Base-by-base conservation (phyloP, 306 rosid species). In the Cucumis hystrix region DNA sequence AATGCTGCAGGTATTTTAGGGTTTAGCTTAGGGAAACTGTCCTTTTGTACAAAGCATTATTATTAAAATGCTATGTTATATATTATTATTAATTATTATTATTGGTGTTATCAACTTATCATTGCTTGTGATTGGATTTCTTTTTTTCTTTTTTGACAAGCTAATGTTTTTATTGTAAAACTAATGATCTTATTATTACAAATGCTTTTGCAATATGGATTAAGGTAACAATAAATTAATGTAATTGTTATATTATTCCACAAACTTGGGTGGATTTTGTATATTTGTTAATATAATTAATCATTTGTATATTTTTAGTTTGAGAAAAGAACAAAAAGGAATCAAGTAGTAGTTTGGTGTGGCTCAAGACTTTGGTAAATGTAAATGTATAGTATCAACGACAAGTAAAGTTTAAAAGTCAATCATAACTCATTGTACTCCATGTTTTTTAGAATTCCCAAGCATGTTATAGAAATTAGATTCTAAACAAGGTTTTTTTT, bases 1-100 rank as follows among this genome's bases (percentile, higher is more conserved):
- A 91, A 85, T 87, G 87, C 86, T 89, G 95, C 96, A 91, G 83
- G 49, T 77, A 80, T 87, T 88, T 87, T 79, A 84, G 92, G 89
- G 83, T 70, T 85, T 45, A 57, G 54, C 54, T 47, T 13, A 47
- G 16, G 64, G 51, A 2, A 82, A 82, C 82, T 79, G 79, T 80
- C 77, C 83, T 83, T 13, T 84, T 81, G 92, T 88, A 85, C 85
- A 86, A 78, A 78, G 77, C 51, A 81, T 78, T 37, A 81, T 65
- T 21, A 58, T 55, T 17, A 47, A 43, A 43, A 62, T 47, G 55
- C 33, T 60, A 70, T 80, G 60, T 28, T 30, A 14, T 61, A 28
- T 60, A 13, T 4, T 85, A 74, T 20, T 77, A 72, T 57, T 73
- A 78, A 52, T 12, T 77, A 78, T 49, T 87, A 65, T 40, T 78